Evolutionary conservation across 2,329 filamentous ascomycete genomes (phyloP).

Genomic region (Cordyceps pruinosa): DNA sequence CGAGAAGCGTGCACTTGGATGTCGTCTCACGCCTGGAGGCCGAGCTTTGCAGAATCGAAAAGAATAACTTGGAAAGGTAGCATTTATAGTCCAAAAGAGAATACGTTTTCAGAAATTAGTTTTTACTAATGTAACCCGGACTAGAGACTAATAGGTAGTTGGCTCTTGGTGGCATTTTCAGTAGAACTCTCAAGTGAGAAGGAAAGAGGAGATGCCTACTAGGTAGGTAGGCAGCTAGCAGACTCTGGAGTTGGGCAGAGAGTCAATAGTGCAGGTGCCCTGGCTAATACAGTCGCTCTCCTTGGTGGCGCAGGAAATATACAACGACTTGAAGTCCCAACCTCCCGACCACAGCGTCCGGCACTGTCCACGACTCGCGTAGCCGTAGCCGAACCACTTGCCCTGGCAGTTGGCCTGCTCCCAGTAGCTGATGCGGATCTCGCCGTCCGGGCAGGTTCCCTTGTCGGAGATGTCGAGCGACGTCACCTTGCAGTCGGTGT

Average conservation of each 20-base stretch:
- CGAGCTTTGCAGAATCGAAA: background rate
- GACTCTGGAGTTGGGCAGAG: background rate
- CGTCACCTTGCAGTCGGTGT: conserved; percentile 8
- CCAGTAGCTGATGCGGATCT: conserved; percentile 5
- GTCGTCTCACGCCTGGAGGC: background rate
- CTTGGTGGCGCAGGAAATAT: background rate
- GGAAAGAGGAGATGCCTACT: background rate
- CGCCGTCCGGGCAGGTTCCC: background rate
- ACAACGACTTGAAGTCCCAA: background rate
- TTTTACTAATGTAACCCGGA: background rate
- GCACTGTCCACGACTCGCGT: background rate
- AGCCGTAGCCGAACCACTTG: conserved; percentile 7
- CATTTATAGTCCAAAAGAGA: background rate
- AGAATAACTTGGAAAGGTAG: background rate
- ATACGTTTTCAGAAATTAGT: background rate
- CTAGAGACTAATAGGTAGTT: background rate
- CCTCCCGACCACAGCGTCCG: background rate
- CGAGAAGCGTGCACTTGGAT: conserved; percentile 2
- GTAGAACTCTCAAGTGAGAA: background rate
- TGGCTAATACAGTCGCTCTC: background rate
- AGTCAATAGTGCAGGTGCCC: background rate
- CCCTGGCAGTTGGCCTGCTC: background rate
- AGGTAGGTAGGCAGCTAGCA: background rate
- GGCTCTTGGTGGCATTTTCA: background rate
- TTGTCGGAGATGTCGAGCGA: background rate